Evolutionary conservation across 1,139 yeast species (phyloP), one percentile per base, ranked within the genome.

Genomic region (Meyerozyma sp.): DNA sequence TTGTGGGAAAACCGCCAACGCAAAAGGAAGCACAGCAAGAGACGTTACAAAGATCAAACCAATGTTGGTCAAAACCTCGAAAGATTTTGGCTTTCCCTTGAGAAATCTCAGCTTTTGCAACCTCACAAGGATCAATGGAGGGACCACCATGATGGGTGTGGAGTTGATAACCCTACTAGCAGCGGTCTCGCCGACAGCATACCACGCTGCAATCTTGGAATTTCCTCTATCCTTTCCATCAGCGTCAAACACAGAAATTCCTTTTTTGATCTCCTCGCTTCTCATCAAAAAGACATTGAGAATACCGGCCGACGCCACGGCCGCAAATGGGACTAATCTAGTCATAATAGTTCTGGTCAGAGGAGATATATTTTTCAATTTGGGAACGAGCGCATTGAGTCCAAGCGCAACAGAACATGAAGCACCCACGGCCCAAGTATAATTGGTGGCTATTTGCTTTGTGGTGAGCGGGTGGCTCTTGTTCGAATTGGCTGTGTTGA

Each of bases 101-200:
- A 91, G 73, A 26, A 82, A 55, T 36, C 68, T 55, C 0, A 83
- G 72, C 51, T 75, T 77, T 66, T 93, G 98, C 51, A 93, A 71
- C 58, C 75, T 78, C 42, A 89, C 89, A 46, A 93, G 73, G 26
- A 88, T 61, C 55, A 93, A 73, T 2, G 98, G 97, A 1, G 98
- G 98, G 21, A 93, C 65, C 20, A 87, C 98, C 98, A 93, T 93
- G 54, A 93, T 78, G 18, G 98, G 98, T 0, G 98, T 88, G 20
- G 98, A 97, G 59, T 90, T 93, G 55, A 93, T 86, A 42, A 93
- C 96, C 59, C 98, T 77, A 42, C 95, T 86, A 36, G 93, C 82
- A 2, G 98, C 98, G 13, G 98, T 93, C 66, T 93, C 98, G 16
- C 95, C 97, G 39, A 93, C 98, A 0, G 98, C 98, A 50, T 84